A percentile compares a stretch with the other conserved stretches of the same genome.
Evolutionary conservation across 352 stramenopile genomes (phyloP).

Genomic region (Phytophthora cajani): DNA sequence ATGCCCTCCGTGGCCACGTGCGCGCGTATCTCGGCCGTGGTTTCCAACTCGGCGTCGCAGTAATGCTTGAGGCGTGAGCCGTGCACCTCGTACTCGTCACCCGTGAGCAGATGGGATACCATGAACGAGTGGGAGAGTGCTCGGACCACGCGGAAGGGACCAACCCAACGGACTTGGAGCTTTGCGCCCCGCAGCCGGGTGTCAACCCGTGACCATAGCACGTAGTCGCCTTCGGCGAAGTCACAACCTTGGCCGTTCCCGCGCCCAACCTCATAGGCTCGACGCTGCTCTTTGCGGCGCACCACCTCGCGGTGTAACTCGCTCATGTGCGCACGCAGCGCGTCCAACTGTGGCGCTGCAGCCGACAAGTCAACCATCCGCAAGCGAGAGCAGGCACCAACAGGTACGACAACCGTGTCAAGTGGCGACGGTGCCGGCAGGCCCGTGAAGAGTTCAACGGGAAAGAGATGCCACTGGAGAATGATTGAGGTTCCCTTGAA

Average conservation of each 20-base stretch:
- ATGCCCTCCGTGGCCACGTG: neutral
- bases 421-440: neutral
- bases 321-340: neutral
- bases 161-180: neutral
- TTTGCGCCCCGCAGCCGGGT: neutral
- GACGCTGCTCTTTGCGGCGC: neutral
- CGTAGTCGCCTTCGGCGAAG: neutral
- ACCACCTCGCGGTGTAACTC: neutral
- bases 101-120: conserved; percentile 7
- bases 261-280: neutral
- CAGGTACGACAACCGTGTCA: neutral
- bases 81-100: neutral
- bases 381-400: neutral
- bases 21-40: neutral
- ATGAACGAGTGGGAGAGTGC: conserved; percentile 5
- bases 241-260: neutral
- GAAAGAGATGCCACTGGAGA: neutral
- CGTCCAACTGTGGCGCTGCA: neutral
- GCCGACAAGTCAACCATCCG: neutral
- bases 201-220: neutral
- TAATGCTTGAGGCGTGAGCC: conserved; percentile 8
- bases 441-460: neutral
- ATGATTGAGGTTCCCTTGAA: neutral
- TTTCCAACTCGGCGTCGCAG: neutral
- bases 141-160: neutral